phyloP scores from a whole-genome alignment of 805 yeast genomes.

The Saturnispora hagleri region DNA sequence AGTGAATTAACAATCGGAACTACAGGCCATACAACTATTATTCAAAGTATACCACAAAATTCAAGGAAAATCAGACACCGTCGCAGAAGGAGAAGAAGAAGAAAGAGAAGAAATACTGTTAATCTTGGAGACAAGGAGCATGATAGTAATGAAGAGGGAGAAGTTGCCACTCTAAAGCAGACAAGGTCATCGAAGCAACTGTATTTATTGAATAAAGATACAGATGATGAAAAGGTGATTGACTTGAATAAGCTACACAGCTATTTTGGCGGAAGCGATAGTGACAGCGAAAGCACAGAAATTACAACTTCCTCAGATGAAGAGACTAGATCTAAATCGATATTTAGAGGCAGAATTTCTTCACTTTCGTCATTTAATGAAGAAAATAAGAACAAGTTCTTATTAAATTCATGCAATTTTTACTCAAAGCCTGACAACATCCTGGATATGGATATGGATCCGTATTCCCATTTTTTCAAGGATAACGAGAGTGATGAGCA shows the following conservation, averaged over 20 bases:
- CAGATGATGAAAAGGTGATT: conserved; percentile 18
- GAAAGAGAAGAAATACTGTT: conserved; percentile 25
- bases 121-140: conserved; percentile 15
- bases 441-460: conserved; percentile 7
- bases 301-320: conserved; percentile 8
- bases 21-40: conserved; percentile 15
- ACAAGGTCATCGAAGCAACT: conserved; percentile 25
- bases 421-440: conserved; percentile 9
- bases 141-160: conserved; percentile 9
- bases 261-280: conserved; percentile 20
- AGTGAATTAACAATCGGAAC: conserved; percentile 21
- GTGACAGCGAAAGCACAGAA: conserved; percentile 10
- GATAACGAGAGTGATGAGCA: background rate
- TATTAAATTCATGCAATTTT: conserved; percentile 12
- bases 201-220: conserved; percentile 17
- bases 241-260: conserved; percentile 25
- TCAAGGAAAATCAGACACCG: background rate
- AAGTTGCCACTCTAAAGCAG: conserved; percentile 16
- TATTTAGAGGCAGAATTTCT: conserved; percentile 12
- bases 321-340: conserved; percentile 6
- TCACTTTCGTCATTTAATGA: conserved; percentile 16
- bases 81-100: conserved; percentile 10
- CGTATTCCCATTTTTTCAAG: conserved; percentile 14
- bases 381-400: conserved; percentile 12
- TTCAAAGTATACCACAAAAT: conserved; percentile 15